Evolutionary conservation across 192 early-diverging fungal genomes (phyloP).

Genomic region (Umbelopsis sp.): DNA sequence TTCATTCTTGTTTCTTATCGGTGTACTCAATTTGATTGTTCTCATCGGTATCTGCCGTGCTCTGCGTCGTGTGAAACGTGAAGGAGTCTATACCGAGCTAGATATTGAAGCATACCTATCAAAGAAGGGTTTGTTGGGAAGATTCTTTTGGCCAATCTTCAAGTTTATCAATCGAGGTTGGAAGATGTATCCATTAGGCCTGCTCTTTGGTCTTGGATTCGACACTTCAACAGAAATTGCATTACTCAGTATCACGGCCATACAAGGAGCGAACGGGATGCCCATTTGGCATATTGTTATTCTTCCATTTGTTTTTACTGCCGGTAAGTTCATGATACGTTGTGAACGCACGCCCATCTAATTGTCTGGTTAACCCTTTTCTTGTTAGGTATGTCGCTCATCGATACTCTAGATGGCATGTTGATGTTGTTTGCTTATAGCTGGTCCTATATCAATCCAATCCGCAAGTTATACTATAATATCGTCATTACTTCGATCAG

Average conservation of each 20-base stretch:
- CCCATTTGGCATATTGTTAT: slow-evolving; percentile 54
- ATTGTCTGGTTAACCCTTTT: background rate
- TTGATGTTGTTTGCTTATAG: slow-evolving; percentile 64
- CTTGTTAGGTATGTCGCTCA: slow-evolving; percentile 59
- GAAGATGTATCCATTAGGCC: slow-evolving; percentile 70
- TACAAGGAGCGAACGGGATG: slow-evolving; percentile 49
- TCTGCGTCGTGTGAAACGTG: slow-evolving; percentile 31
- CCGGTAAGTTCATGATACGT: slow-evolving; percentile 33
- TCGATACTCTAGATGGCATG: slow-evolving; percentile 72
- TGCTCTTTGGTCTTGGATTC: slow-evolving; percentile 71
- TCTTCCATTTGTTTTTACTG: slow-evolving; percentile 65
- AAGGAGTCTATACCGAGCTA: slow-evolving; percentile 38
- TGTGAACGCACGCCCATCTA: background rate
- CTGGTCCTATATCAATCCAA: slow-evolving; percentile 63
- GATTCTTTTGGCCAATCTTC: slow-evolving; percentile 54
- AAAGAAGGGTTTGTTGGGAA: slow-evolving; percentile 40
- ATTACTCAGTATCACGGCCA: slow-evolving; percentile 59
- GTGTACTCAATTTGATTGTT: slow-evolving; percentile 50
- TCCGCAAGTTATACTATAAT: slow-evolving; percentile 70
- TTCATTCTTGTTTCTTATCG: slow-evolving; percentile 63
- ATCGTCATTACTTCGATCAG: slow-evolving; percentile 62
- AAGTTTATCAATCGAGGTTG: slow-evolving; percentile 54
- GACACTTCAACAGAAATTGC: slow-evolving; percentile 73
- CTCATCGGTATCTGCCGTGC: slow-evolving; percentile 42
- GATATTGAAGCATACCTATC: slow-evolving; percentile 41